Base-by-base conservation (phyloP, 805 yeast species). In the Yamadazyma paraphyllophila region DNA sequence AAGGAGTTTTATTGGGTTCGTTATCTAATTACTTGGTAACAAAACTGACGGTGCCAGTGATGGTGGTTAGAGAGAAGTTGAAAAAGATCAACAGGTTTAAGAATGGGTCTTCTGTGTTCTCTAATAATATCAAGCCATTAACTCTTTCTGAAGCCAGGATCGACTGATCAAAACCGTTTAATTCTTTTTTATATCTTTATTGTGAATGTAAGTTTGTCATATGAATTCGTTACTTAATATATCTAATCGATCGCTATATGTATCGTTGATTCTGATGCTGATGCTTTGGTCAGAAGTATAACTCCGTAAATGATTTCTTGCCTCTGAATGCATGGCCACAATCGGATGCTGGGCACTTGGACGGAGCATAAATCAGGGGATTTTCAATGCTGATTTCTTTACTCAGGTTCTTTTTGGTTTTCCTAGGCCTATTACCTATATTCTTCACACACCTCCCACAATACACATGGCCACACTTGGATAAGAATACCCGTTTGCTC, bases 401-500 rank as follows among this genome's bases (percentile, higher is more conserved):
- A n/a, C 53, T 57, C 35, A 47, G 48, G 16, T 54, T 56, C 50
- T 43, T 56, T 35, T 53, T 55, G 35, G 47, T 45, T 11, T 13
- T 35, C 24, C 57, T 41, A n/a, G 70, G 67, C 42, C 74, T 57
- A 54, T 76, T 73, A 13, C 76, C 76, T n/a, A 85, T 80, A 54
- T 81, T 77, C 52, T 79, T 79, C 16, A 85, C 85, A 65, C 97
- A 89, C 35, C 92, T 65, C 1, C 96, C 97, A 63, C 97, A 89
- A 60, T 80, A 89, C 0, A 82, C 77, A 66, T 89, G 97, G 0
- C 96, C 96, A 69, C 97, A 89, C 33, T 63, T 66, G 0, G 87
- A 76, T 14, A 76, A 73, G 57, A 83, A 89, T 10, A 62, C 45
- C 30, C 73, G 44, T 29, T 41, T 48, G 10, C 57, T 48, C 26